Base-by-base conservation (phyloP, 2,329 filamentous ascomycete genomes). In the Aspergillus ustus region DNA sequence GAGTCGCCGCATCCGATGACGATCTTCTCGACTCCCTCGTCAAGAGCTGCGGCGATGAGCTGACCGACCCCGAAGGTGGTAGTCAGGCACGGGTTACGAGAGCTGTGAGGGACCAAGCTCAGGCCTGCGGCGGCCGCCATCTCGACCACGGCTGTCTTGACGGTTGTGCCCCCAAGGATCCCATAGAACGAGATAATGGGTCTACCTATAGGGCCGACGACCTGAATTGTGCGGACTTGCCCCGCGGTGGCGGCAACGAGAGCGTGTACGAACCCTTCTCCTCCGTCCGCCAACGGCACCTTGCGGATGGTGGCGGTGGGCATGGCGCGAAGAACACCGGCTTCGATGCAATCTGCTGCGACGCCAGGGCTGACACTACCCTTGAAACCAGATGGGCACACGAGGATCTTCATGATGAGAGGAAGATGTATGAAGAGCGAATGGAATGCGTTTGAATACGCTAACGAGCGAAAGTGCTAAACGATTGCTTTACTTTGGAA, bases 351-450 rank as follows among this genome's bases (percentile, higher is more conserved):
- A 59, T 82, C 76, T 0, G 83, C 82, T 1, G 82, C 82, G n/a
- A 75, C 73, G 15, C 79, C 74, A 3, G 83, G 81, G 17, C 80
- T 76, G 3, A 85, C 77, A 52, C 82, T 84, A 28, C 83, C 83
- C 61, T 85, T 85, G 75, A 85, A 85, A 2, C 83, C 83, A 0
- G 82, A 84, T 0, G 83, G 83, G 17, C 81, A 82, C 43, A 85
- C 77, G 52, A 85, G 77, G 25, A 85, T 74, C 37, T 72, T 66
- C 67, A 67, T 60, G 59, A 61, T 50, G 40, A 40, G 19, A 15
- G 29, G 6, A 28, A 28, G 37, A 45, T 15, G 7, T 11, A 50
- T 40, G 28, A 46, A 43, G 25, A 53, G 59, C 54, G 46, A 57
- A 13, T 51, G 46, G 15, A 53, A 20, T 4, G 6, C 3, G 13